Percentiles rank a stretch among this genome's conserved stretches.
phyloP scores from a whole-genome alignment of 805 yeast species.

The Millerozyma miso region DNA sequence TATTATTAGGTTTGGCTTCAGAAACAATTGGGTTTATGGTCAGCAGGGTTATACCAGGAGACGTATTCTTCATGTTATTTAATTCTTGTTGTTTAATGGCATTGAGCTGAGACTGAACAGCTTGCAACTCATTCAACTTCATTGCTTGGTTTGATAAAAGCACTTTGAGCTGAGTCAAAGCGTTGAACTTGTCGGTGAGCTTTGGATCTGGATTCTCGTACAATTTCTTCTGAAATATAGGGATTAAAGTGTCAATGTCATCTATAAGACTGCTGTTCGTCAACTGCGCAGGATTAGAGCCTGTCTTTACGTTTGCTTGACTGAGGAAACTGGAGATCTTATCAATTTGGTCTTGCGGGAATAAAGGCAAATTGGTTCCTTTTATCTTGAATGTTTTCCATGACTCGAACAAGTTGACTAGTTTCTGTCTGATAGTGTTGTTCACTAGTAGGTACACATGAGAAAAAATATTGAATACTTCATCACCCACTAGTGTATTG shows the following conservation, averaged over 20 bases:
- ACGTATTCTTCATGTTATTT: not conserved
- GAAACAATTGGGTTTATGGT: conserved; percentile 7
- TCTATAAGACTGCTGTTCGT: conserved; percentile 24
- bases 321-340: conserved; percentile 68
- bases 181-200: conserved; percentile 40
- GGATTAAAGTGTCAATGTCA: conserved; percentile 36
- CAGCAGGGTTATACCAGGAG: conserved; percentile 11
- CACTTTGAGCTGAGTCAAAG: conserved; percentile 40
- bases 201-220: conserved; percentile 33
- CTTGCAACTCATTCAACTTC: conserved; percentile 30
- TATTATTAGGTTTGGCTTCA: conserved; percentile 2
- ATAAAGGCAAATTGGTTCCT: conserved; percentile 61
- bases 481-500: conserved; percentile 68
- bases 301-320: conserved; percentile 17
- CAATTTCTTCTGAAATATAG: conserved; percentile 40
- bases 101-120: conserved; percentile 35
- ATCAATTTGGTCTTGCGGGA: conserved; percentile 64
- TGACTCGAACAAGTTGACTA: conserved; percentile 76
- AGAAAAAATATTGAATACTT: conserved; percentile 65
- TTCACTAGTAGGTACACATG: conserved; percentile 75
- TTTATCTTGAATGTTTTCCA: conserved; percentile 73
- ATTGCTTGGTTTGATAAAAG: conserved; percentile 37
- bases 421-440: conserved; percentile 66
- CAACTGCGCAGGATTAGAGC: conserved; percentile 8
- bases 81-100: conserved; percentile 33